phyloP scores from a whole-genome alignment of 2,329 filamentous ascomycete genomes.

The Eutypella sp. region DNA sequence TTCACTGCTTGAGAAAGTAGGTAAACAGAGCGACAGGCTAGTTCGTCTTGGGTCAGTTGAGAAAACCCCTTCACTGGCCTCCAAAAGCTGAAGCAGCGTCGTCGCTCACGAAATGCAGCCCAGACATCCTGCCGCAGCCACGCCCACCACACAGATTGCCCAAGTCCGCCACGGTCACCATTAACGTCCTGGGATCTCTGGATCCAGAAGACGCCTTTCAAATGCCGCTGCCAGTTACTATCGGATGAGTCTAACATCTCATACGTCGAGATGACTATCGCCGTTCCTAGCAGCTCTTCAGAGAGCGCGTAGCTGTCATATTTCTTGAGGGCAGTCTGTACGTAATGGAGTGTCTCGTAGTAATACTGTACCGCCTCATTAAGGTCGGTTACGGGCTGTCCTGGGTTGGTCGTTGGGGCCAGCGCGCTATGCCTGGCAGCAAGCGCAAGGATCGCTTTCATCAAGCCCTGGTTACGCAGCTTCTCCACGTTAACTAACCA shows the following conservation, averaged over 20 bases:
- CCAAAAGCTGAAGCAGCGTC: slow-evolving; percentile 55
- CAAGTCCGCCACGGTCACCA: slow-evolving; percentile 51
- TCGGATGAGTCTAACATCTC: slow-evolving; percentile 60
- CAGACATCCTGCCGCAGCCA: slow-evolving; percentile 64
- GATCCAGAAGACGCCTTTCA: slow-evolving; percentile 63
- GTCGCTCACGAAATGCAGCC: slow-evolving; percentile 56
- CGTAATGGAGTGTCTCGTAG: background rate
- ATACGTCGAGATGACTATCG: slow-evolving; percentile 57
- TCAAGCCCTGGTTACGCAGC: too few species aligned
- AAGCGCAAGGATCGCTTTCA: too few species aligned
- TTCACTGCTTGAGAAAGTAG: slow-evolving; percentile 53
- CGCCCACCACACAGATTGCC: slow-evolving; percentile 59
- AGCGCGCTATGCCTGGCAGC: too few species aligned
- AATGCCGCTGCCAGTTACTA: slow-evolving; percentile 54
- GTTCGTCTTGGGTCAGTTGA: slow-evolving; percentile 46
- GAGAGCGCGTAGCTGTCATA: background rate
- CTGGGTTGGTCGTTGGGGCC: too few species aligned
- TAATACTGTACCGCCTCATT: background rate
- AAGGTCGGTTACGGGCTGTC: too few species aligned
- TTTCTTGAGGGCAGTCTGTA: background rate
- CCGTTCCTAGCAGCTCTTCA: slow-evolving; percentile 40
- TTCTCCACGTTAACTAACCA: too few species aligned
- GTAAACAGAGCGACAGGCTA: slow-evolving; percentile 49
- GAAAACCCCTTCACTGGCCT: slow-evolving; percentile 43
- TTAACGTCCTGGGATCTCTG: slow-evolving; percentile 57